These are phyloP conservation scores for Cyclospora cayetanensis DNA, from an alignment of 169 alveolate species.

Conservation along the genomic window DNA sequence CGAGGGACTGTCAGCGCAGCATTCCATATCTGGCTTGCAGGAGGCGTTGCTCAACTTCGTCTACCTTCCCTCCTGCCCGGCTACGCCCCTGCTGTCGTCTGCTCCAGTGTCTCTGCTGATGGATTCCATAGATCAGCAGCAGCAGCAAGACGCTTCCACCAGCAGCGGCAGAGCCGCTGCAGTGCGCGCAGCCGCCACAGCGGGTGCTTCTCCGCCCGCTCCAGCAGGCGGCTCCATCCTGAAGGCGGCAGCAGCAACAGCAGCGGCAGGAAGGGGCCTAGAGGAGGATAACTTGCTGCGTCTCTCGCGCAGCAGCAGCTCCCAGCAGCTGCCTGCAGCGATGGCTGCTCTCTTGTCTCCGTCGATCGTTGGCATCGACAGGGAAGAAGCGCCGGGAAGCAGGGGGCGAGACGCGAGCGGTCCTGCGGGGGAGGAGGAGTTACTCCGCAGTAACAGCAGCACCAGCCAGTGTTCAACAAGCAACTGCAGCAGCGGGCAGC, in stretches of 20 bases:
- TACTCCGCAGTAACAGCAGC: constrained; percentile 18
- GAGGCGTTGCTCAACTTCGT: constrained; percentile 5
- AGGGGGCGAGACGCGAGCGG: neutral
- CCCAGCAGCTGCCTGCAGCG: neutral
- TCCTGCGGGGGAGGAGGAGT: neutral
- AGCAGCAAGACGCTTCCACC: neutral
- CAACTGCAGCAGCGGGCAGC: neutral
- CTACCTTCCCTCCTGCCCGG: constrained; percentile 10
- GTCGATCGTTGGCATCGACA: neutral
- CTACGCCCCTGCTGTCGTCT: constrained; percentile 19
- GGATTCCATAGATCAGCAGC: neutral
- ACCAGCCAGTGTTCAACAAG: neutral
- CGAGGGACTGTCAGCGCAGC: neutral
- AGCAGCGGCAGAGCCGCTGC: neutral
- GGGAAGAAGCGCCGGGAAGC: neutral
- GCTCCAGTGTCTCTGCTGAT: constrained; percentile 35
- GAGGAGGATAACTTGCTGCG: constrained; percentile 8
- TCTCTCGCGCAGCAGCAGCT: constrained; percentile 21
- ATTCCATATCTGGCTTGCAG: neutral
- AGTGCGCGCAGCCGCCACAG: neutral
- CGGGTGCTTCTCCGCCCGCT: constrained; percentile 1
- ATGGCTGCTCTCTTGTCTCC: neutral
- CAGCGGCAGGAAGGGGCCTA: neutral
- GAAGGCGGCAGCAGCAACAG: constrained; percentile 38
- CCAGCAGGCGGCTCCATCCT: constrained; percentile 1